Evolutionary conservation across 352 stramenopile species (phyloP), one percentile per base, ranked within the genome.

Genomic region (Pythium aquatile): DNA sequence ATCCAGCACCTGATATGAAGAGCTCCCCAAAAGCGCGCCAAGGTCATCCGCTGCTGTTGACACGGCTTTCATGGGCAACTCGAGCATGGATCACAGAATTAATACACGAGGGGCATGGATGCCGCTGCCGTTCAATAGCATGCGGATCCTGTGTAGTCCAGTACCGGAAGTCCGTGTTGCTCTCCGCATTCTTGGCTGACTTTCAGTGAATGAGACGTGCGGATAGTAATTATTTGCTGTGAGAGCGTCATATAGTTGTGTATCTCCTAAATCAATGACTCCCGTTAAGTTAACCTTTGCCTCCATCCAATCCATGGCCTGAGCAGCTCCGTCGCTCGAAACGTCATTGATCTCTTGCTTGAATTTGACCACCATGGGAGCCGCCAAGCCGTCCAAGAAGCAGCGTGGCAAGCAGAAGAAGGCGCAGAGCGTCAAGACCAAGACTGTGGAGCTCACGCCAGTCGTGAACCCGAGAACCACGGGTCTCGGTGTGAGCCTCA

Each of bases 381-480:
- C 72, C 29, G 61, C 70, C 8, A 92, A 89, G 65, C 81, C 72
- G 48, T 92, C 83, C 24, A 90, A 92, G 79, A 92, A 92, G 73
- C 81, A 90, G 69, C 81, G 83, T 48, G 79, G 79, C 61, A 90
- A 90, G 76, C 68, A 79, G 49, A 92, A 90, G 61, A 70, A 73
- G 30, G 68, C 61, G 28, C 28, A 53, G 20, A 78, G 74, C 39
- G 59, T 54, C 46, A 77, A 70, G 55, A 48, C 14, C 16, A 33
- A 53, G 51, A 40, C 51, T 0, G 47, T 29, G 16, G 58, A 39
- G 35, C 29, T 53, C 28, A 49, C 53, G 29, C 40, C 53, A 7
- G 62, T 28, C 16, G 32, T 47, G 20, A 39, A 29, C 8, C 30
- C 49, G 29, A 61, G 56, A 32, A 58, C 55, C 24, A 61, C 55